These are phyloP conservation scores for Vigna radiata DNA, from an alignment of 306 rosid genomes.

Conservation along the genomic window DNA sequence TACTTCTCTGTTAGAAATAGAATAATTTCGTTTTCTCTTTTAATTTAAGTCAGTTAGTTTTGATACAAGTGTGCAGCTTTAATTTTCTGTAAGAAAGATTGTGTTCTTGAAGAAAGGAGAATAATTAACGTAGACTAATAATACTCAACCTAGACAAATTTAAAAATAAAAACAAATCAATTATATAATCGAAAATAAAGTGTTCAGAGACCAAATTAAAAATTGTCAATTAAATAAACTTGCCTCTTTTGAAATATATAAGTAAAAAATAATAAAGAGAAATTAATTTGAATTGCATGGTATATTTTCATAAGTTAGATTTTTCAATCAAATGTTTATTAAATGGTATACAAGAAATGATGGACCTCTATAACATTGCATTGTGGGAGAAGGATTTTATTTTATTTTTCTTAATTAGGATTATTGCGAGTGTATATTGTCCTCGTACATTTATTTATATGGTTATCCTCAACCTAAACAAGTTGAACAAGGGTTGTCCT, in stretches of 20 bases:
- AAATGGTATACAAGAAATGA: not conserved
- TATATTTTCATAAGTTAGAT: no score
- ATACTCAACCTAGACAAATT: no score
- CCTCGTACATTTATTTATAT: not conserved
- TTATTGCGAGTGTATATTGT: not conserved
- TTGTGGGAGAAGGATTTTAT: not conserved
- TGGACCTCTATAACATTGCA: not conserved
- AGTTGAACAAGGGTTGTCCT: no score
- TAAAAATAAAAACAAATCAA: no score
- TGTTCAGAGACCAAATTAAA: no score
- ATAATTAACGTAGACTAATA: no score
- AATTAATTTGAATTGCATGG: no score
- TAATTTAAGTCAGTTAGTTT: not conserved
- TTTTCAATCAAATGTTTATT: not conserved
- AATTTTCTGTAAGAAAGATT: not conserved
- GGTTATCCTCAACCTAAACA: not conserved
- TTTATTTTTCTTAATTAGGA: not conserved
- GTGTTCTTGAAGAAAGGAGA: no score
- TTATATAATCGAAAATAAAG: no score
- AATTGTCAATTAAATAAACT: no score
- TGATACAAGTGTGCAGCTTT: not conserved
- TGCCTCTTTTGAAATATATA: no score
- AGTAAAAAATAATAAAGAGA: no score
- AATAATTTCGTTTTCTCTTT: not conserved
- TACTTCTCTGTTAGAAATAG: not conserved